These are phyloP conservation scores for Fusarium acutatum DNA, from an alignment of 2,329 filamentous ascomycete genomes.

Conservation along the genomic window DNA sequence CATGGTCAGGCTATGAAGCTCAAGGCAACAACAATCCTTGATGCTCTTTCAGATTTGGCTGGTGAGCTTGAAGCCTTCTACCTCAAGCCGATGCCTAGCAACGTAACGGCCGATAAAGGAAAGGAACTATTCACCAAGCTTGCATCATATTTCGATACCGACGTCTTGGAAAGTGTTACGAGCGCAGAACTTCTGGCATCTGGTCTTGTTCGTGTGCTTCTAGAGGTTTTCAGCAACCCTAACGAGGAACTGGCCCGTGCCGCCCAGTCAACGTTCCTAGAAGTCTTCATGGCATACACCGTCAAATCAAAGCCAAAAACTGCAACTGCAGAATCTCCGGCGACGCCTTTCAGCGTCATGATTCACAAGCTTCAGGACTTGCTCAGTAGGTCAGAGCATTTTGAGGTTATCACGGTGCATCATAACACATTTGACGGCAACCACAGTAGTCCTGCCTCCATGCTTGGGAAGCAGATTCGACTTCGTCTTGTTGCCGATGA, in stretches of 20 bases:
- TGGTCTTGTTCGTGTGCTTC: constrained; percentile 83
- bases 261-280: constrained; percentile 84
- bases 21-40: constrained; percentile 80
- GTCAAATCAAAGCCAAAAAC: constrained; percentile 73
- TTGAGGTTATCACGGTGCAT: constrained; percentile 95
- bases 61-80: constrained; percentile 78
- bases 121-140: constrained; percentile 76
- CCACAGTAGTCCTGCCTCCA: constrained; percentile 89
- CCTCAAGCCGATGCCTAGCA: constrained; percentile 60
- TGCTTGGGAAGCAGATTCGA: constrained; percentile 95
- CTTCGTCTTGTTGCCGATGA: constrained; percentile 90
- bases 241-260: constrained; percentile 68
- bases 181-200: constrained; percentile 94
- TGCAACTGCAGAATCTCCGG: constrained; percentile 71
- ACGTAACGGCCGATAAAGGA: constrained; percentile 60
- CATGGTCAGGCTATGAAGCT: constrained; percentile 76
- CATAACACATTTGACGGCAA: constrained; percentile 91
- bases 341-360: constrained; percentile 88
- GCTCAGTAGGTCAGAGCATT: constrained; percentile 95
- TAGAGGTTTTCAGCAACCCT: constrained; percentile 81
- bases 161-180: constrained; percentile 91
- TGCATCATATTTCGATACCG: constrained; percentile 85
- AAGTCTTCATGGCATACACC: constrained; percentile 87
- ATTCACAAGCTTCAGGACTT: constrained; percentile 95
- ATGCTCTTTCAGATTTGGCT: constrained; percentile 76